phyloP scores from a whole-genome alignment of 148 eudicot genomes.

The Rhododendron vialii region DNA sequence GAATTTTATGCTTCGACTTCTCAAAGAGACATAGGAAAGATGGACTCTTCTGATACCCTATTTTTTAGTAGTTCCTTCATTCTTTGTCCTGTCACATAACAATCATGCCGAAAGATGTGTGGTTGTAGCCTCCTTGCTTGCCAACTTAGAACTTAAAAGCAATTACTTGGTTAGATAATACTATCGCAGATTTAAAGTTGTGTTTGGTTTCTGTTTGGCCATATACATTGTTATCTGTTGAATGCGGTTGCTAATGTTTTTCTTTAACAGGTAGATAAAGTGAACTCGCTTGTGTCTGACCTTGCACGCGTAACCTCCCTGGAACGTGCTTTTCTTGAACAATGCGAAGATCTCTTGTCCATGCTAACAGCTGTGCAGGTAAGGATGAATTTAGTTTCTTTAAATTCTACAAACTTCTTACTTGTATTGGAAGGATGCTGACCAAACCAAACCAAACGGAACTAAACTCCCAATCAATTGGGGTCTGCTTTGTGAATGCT shows the following conservation, averaged over 20 bases:
- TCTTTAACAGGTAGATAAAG: conserved; percentile 55
- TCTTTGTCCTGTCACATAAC: background rate
- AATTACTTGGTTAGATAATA: background rate
- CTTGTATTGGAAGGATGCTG: background rate
- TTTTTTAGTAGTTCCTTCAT: background rate
- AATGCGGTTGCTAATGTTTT: background rate
- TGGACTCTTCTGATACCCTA: background rate
- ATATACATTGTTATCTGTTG: background rate
- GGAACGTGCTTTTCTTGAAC: conserved; percentile 49
- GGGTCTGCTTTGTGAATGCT: background rate
- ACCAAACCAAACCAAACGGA: background rate
- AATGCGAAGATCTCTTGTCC: conserved; percentile 62
- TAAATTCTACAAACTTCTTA: background rate
- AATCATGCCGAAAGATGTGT: background rate
- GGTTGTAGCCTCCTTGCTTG: background rate
- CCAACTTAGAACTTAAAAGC: background rate
- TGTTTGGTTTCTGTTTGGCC: background rate
- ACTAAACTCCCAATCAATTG: background rate
- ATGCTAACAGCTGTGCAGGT: conserved; percentile 66
- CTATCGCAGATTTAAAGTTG: background rate
- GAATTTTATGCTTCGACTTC: background rate
- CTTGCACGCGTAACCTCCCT: conserved; percentile 37
- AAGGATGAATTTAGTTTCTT: conserved; percentile 1
- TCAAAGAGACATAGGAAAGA: background rate
- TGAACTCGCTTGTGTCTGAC: conserved; percentile 46